Percentiles rank a stretch among this genome's conserved stretches.
phyloP scores from a whole-genome alignment of 441 rosid genomes.

The Jatropha podagrica region DNA sequence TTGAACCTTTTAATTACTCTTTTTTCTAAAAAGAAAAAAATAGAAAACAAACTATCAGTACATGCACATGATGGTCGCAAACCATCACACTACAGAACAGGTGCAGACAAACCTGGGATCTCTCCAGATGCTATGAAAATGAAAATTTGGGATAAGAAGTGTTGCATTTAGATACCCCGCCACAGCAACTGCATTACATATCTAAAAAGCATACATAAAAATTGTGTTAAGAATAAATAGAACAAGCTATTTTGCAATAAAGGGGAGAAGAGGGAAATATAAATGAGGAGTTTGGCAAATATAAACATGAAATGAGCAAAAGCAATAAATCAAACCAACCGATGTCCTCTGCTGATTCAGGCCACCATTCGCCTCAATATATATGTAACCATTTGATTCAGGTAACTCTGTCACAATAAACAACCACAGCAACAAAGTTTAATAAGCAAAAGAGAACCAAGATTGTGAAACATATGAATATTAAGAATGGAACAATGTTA shows the following conservation, averaged over 20 bases:
- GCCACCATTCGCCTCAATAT: slow-evolving; percentile 97
- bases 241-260: slow-evolving; percentile 13
- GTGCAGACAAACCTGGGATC: slow-evolving; percentile 79
- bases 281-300: slow-evolving; percentile 1
- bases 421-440: slow-evolving; percentile 15
- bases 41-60: background rate
- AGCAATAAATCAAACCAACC: slow-evolving; percentile 57
- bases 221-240: slow-evolving; percentile 28
- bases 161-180: slow-evolving; percentile 99
- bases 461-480: background rate
- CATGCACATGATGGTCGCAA: slow-evolving; percentile 2
- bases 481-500: background rate
- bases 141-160: slow-evolving; percentile 89
- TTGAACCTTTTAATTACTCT: background rate
- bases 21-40: background rate
- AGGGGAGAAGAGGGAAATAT: background rate
- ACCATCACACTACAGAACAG: slow-evolving; percentile 19
- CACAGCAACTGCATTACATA: slow-evolving; percentile 99
- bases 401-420: slow-evolving; percentile 58
- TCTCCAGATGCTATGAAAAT: slow-evolving; percentile 96
- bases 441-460: slow-evolving; percentile 4
- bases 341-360: slow-evolving; percentile 97
- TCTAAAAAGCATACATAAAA: slow-evolving; percentile 53
- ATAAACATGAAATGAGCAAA: slow-evolving; percentile 21
- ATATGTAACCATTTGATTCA: slow-evolving; percentile 92